Base-by-base conservation (phyloP, 2,329 filamentous ascomycete genomes). In the Plenodomus biglobosus region DNA sequence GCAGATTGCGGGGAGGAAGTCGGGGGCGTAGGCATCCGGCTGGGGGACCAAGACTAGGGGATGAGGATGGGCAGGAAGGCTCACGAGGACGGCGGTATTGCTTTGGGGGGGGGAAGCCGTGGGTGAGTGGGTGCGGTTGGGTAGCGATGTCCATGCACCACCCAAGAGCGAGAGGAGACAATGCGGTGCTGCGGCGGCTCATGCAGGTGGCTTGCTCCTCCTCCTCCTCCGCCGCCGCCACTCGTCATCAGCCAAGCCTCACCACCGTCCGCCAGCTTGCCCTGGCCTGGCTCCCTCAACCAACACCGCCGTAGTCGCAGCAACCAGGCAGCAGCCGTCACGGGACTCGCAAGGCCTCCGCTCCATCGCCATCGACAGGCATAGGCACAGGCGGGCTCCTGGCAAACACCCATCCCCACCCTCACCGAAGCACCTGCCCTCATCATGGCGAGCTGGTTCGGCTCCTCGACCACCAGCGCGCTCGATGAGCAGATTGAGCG, bases 401-500 rank as follows among this genome's bases (percentile, higher is more conserved):
- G n/a, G n/a, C n/a, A n/a, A n/a, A n/a, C n/a, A n/a, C n/a, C n/a
- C n/a, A n/a, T n/a, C n/a, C n/a, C n/a, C n/a, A n/a, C n/a, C n/a
- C n/a, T n/a, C n/a, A n/a, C n/a, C n/a, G n/a, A n/a, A n/a, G n/a
- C n/a, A n/a, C n/a, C n/a, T n/a, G n/a, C n/a, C n/a, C n/a, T n/a
- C 61, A 62, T 40, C 80, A 96, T 96, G 92, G 86, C 90, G 70
- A 91, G 92, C 80, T 99, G 92, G 92, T 97, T 95, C 72, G 64
- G 60, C 48, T 89, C 88, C 61, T 92, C 90, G 71, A 84, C 86
- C 75, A 90, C 90, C 74, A 89, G 87, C 69, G 90, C 91, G 76
- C 82, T 99, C 75, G 94, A 99, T 75, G 92, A 96, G 76, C 94
- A 97, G 81, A 87, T 99, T 67, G 92, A 96, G 73, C 90, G 88